These are phyloP conservation scores for Wickerhamiella spandovensis DNA, from an alignment of 805 yeast species.

Conservation along the genomic window DNA sequence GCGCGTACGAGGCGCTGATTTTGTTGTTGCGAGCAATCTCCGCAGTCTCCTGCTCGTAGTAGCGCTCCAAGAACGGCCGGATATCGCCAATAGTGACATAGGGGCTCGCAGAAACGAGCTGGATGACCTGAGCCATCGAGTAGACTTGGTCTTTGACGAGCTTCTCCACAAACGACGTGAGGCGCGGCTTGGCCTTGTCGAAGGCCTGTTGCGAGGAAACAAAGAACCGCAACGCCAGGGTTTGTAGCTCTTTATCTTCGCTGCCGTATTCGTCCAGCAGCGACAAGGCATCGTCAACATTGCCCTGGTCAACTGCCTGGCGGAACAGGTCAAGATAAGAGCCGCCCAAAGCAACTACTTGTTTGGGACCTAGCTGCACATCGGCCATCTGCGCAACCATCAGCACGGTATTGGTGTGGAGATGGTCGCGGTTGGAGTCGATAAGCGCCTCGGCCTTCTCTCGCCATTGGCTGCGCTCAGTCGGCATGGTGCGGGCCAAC, in stretches of 20 bases:
- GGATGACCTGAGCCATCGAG: slow-evolving; percentile 67
- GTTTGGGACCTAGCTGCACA: slow-evolving; percentile 15
- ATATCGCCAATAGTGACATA: slow-evolving; percentile 60
- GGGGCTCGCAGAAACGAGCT: slow-evolving; percentile 46
- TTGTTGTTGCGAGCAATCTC: slow-evolving; percentile 59
- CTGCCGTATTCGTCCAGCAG: slow-evolving; percentile 49
- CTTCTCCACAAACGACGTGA: slow-evolving; percentile 37
- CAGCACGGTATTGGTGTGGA: slow-evolving; percentile 41
- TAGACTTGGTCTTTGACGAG: slow-evolving; percentile 41
- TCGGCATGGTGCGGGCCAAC: slow-evolving; percentile 33
- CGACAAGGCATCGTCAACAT: slow-evolving; percentile 42
- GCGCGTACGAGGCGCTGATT: slow-evolving; percentile 52
- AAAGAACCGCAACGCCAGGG: slow-evolving; percentile 49
- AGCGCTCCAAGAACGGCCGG: slow-evolving; percentile 50
- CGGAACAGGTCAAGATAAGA: slow-evolving; percentile 54
- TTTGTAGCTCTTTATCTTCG: slow-evolving; percentile 49
- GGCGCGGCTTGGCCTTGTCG: slow-evolving; percentile 38
- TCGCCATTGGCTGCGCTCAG: slow-evolving; percentile 43
- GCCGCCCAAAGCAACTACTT: slow-evolving; percentile 22
- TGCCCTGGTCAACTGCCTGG: slow-evolving; percentile 43
- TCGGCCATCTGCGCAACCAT: slow-evolving; percentile 20
- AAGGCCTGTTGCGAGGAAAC: slow-evolving; percentile 41
- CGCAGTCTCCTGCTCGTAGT: slow-evolving; percentile 42
- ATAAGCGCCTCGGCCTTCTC: slow-evolving; percentile 46
- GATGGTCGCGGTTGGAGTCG: slow-evolving; percentile 32